These are phyloP conservation scores for Botrytis elliptica DNA, from an alignment of 2,329 filamentous ascomycete genomes.

Conservation along the genomic window DNA sequence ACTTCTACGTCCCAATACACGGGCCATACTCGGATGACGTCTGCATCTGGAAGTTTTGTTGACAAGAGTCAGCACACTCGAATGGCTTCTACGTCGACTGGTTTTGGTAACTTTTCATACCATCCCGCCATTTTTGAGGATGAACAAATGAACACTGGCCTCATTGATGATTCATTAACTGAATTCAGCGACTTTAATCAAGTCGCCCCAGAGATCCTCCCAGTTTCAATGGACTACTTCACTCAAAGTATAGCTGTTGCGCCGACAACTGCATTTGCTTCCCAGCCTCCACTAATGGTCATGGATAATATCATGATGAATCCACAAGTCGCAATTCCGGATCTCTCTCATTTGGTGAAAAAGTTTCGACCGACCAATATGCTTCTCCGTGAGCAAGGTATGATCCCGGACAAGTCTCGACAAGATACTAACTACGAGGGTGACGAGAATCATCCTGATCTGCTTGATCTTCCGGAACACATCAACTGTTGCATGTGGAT, in stretches of 20 bases:
- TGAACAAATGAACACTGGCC: background rate
- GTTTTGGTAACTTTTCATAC: background rate
- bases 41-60: background rate
- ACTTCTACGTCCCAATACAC: background rate
- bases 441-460: conserved; percentile 14
- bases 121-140: background rate
- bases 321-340: background rate
- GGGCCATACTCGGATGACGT: background rate
- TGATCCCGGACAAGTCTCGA: background rate
- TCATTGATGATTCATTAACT: background rate
- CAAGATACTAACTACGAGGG: conserved; percentile 10
- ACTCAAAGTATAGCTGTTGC: background rate
- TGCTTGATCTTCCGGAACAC: conserved; percentile 22
- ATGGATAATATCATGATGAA: background rate
- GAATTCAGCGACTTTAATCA: background rate
- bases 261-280: background rate
- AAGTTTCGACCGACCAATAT: conserved; percentile 14
- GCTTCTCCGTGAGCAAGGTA: conserved; percentile 16
- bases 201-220: background rate
- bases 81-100: background rate
- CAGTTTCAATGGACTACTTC: background rate
- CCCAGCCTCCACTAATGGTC: background rate
- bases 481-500: conserved; percentile 32
- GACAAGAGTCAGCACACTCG: background rate
- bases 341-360: conserved; percentile 1